phyloP scores from a whole-genome alignment of 139 green algal genomes.

The Chlorella sp. region DNA sequence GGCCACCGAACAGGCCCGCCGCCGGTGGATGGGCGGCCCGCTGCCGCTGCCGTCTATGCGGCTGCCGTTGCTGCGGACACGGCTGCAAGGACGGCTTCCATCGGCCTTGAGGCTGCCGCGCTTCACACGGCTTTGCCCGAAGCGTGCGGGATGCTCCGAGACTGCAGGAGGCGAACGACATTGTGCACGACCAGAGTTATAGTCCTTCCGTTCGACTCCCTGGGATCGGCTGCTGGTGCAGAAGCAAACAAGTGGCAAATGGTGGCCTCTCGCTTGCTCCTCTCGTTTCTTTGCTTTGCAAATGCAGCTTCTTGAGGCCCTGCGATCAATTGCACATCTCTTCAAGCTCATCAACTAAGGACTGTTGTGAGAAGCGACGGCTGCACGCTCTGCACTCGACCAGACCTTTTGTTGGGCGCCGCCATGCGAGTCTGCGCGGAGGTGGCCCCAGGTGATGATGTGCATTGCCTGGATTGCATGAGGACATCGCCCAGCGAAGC shows the following conservation, averaged over 20 bases:
- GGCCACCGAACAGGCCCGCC: neutral
- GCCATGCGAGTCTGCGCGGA: neutral
- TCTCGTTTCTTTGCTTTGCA: neutral
- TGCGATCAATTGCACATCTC: neutral
- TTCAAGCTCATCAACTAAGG: neutral
- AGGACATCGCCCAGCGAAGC: neutral
- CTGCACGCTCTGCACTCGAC: too few relatives aligned
- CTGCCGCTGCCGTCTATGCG: neutral
- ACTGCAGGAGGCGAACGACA: too few relatives aligned
- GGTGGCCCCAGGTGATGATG: neutral
- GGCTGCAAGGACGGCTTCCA: too few relatives aligned
- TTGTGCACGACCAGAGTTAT: too few relatives aligned
- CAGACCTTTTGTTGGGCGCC: too few relatives aligned
- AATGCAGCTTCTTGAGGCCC: neutral
- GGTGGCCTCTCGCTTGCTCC: neutral
- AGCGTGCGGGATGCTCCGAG: too few relatives aligned
- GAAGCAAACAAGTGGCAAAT: too few relatives aligned
- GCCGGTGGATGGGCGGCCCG: neutral
- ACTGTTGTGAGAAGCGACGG: neutral
- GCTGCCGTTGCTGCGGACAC: neutral
- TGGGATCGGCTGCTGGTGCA: too few relatives aligned
- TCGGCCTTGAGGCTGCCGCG: too few relatives aligned
- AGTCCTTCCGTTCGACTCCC: too few relatives aligned
- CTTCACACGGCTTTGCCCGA: too few relatives aligned
- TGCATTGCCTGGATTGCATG: neutral